Evolutionary conservation across 2,329 filamentous ascomycete genomes (phyloP).

Genomic region (Dendryphion nanum): DNA sequence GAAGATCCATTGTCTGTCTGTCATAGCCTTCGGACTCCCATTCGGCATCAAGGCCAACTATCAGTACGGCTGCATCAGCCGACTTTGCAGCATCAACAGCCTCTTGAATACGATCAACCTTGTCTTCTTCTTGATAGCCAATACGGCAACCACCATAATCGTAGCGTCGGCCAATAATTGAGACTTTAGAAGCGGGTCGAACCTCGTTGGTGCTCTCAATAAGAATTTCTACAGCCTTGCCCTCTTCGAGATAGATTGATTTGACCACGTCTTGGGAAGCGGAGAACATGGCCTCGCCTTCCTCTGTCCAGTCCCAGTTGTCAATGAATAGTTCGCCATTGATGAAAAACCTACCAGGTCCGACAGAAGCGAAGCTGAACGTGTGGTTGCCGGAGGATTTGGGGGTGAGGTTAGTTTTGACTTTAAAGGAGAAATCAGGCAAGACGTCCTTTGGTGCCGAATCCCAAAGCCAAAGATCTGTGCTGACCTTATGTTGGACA

Average conservation of each 20-base stretch:
- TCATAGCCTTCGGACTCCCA: conserved; percentile 74
- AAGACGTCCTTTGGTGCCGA: conserved; percentile 63
- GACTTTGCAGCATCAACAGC: conserved; percentile 67
- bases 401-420: conserved; percentile 60
- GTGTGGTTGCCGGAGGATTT: conserved; percentile 62
- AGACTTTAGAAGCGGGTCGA: conserved; percentile 59
- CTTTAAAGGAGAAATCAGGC: conserved; percentile 63
- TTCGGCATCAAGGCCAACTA: conserved; percentile 73
- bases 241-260: conserved; percentile 59
- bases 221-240: conserved; percentile 60
- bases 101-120: conserved; percentile 54
- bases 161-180: conserved; percentile 58
- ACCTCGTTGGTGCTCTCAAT: conserved; percentile 67
- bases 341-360: conserved; percentile 61
- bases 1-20: conserved; percentile 61
- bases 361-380: conserved; percentile 67
- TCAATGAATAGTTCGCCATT: conserved; percentile 61
- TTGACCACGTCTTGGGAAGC: conserved; percentile 65
- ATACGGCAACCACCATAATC: conserved; percentile 71
- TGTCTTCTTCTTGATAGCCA: conserved; percentile 67
- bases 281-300: conserved; percentile 70
- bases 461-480: conserved; percentile 69
- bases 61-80: conserved; percentile 75
- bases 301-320: conserved; percentile 68
- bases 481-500: conserved; percentile 60